These are phyloP conservation scores for Calonectria montana DNA, from an alignment of 2,329 filamentous ascomycete species.

Conservation along the genomic window DNA sequence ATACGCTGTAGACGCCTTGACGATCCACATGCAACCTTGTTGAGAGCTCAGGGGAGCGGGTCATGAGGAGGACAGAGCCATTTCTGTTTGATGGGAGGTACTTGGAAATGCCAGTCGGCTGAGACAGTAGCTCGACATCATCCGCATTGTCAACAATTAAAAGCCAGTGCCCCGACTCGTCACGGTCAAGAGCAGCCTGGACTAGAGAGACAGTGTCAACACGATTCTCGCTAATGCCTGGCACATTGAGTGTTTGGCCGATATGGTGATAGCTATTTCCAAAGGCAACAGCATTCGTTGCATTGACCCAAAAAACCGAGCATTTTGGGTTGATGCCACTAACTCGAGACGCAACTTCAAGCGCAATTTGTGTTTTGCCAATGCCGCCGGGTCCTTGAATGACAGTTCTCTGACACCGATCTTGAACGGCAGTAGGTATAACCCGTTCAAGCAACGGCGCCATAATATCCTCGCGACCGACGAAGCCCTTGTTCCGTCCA, in stretches of 20 bases:
- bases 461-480: constrained; percentile 32
- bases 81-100: constrained; percentile 42
- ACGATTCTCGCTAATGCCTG: constrained; percentile 46
- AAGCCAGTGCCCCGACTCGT: constrained; percentile 49
- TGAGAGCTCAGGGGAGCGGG: constrained; percentile 23
- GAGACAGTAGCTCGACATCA: constrained; percentile 47
- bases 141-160: constrained; percentile 60
- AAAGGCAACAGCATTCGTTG: constrained; percentile 42
- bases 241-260: constrained; percentile 41
- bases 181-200: constrained; percentile 45
- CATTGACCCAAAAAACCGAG: constrained; percentile 56
- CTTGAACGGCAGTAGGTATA: neutral
- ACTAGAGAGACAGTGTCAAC: constrained; percentile 51
- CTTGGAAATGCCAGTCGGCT: constrained; percentile 29
- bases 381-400: constrained; percentile 49
- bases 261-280: constrained; percentile 50
- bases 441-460: constrained; percentile 12
- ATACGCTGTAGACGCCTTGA: constrained; percentile 31
- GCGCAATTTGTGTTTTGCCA: constrained; percentile 53
- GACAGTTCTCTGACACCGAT: constrained; percentile 7
- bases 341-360: constrained; percentile 48
- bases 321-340: constrained; percentile 40
- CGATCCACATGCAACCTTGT: constrained; percentile 16
- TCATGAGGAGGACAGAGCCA: constrained; percentile 37
- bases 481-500: constrained; percentile 39